Evolutionary conservation across 2,329 filamentous ascomycete genomes (phyloP).

Genomic region (Cladosporium sp.): DNA sequence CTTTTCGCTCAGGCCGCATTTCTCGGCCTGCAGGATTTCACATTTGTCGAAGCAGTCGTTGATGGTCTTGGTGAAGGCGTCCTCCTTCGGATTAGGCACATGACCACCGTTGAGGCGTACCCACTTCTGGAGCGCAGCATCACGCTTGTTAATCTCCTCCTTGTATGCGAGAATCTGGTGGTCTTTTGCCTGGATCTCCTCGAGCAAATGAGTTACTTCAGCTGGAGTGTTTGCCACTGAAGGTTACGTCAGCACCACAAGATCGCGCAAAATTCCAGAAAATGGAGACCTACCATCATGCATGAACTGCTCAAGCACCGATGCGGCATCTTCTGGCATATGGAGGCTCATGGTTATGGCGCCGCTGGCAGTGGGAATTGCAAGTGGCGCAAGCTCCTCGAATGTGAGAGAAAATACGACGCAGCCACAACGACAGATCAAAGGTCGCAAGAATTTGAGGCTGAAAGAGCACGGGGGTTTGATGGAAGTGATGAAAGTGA

Average conservation of each 20-base stretch:
- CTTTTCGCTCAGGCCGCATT: conserved; percentile 68
- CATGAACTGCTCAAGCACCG: conserved; percentile 78
- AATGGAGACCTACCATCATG: conserved; percentile 54
- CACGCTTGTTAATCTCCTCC: conserved; percentile 68
- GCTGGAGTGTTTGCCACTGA: conserved; percentile 74
- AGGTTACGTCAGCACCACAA: not conserved
- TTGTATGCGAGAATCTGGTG: conserved; percentile 68
- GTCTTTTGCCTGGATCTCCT: conserved; percentile 81
- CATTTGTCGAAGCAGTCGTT: conserved; percentile 67
- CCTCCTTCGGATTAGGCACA: conserved; percentile 73
- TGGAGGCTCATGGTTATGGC: conserved; percentile 38
- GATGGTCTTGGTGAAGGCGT: conserved; percentile 64
- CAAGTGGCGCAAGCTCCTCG: not conserved
- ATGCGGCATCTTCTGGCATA: conserved; percentile 60
- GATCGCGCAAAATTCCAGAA: not conserved
- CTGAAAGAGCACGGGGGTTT: not conserved
- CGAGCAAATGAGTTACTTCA: conserved; percentile 79
- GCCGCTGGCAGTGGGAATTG: not conserved
- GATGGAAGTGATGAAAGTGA: not conserved
- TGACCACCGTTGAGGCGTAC: conserved; percentile 76
- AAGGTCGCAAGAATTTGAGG: not conserved
- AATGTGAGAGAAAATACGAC: no score
- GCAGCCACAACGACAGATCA: not conserved
- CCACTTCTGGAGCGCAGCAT: conserved; percentile 76
- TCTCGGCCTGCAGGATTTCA: conserved; percentile 72